Percentiles rank a stretch among this genome's conserved stretches.
Conservation (phyloP, 2,329 filamentous ascomycete species). For the Chaetomium strumarium region DNA sequence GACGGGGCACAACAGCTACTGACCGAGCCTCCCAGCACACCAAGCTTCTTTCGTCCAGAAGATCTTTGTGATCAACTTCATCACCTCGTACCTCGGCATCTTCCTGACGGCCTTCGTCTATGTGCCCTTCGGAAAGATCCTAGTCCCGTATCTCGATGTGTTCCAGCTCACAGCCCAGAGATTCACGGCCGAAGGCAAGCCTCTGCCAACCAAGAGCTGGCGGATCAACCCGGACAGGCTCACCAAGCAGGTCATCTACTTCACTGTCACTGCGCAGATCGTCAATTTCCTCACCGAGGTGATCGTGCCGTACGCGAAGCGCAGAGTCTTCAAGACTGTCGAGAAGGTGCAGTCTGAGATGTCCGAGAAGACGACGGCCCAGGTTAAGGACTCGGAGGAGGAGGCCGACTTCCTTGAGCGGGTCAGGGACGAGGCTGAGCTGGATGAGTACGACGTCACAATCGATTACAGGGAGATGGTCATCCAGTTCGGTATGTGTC, state of each 20-base stretch:
- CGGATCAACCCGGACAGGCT: conserved; percentile 77
- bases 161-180: conserved; percentile 69
- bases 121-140: conserved; percentile 77
- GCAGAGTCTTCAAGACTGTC: conserved; percentile 69
- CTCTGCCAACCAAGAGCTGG: conserved; percentile 61
- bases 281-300: conserved; percentile 83
- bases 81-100: conserved; percentile 90
- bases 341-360: conserved; percentile 63
- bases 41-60: conserved; percentile 83
- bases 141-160: conserved; percentile 81
- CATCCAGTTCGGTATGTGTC: conserved; percentile 61
- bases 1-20: not conserved
- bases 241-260: conserved; percentile 89
- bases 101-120: conserved; percentile 92
- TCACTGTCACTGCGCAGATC: conserved; percentile 88
- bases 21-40: conserved; percentile 49
- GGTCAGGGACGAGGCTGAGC: conserved; percentile 75
- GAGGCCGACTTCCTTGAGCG: conserved; percentile 75
- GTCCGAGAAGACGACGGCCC: conserved; percentile 46
- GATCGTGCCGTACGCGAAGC: conserved; percentile 78
- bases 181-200: conserved; percentile 69
- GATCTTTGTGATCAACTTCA: conserved; percentile 93
- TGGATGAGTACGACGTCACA: conserved; percentile 83
- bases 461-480: conserved; percentile 91
- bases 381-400: conserved; percentile 62